Base-by-base conservation (phyloP, 1,139 yeast genomes). In the Diutina scorzettiae region DNA sequence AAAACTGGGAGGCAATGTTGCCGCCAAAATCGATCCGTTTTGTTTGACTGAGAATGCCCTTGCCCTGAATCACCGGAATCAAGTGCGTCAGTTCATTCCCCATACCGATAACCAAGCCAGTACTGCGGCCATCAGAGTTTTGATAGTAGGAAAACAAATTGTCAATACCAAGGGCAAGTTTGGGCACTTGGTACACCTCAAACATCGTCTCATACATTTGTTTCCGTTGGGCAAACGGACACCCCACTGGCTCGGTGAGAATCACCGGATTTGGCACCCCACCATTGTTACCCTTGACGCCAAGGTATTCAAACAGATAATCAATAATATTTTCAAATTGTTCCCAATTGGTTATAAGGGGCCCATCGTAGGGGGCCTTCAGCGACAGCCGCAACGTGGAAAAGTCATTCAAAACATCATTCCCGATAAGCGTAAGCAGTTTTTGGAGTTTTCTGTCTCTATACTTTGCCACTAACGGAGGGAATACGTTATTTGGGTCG, bases 1-100 rank as follows among this genome's bases (percentile, higher is more conserved):
- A 59, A 51, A 71, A 89, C 41, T 71, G 76, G 28, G 73, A 76
- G 2, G 89, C 73, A 43, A 76, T 83, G 47, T 76, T 74, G 6
- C 96, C 97, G 44, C 97, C 98, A 85, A 93, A 86, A 54, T 86
- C 89, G 37, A 93, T 76, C 52, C 97, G 67, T 53, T 86, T 89
- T 2, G 91, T 69, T 46, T 80, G 81, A 40, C 73, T 64, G 43
- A 86, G 59, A 2, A 80, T 51, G 0, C 94, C 93, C 45, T 63
- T 65, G 0, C 87, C 85, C 18, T 73, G 57, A 1, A 84, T 49
- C 2, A 91, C 86, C 0, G 98, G 98, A 14, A 91, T 78, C 0
- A 91, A 63, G 52, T 80, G 81, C 0, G 96, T 83, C 48, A 85
- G 73, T 53, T 87, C 94, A 56, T 86, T 73, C 1, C 95, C 96